Conservation (phyloP, 257 asterid genomes). For the Prunella vulgaris region DNA sequence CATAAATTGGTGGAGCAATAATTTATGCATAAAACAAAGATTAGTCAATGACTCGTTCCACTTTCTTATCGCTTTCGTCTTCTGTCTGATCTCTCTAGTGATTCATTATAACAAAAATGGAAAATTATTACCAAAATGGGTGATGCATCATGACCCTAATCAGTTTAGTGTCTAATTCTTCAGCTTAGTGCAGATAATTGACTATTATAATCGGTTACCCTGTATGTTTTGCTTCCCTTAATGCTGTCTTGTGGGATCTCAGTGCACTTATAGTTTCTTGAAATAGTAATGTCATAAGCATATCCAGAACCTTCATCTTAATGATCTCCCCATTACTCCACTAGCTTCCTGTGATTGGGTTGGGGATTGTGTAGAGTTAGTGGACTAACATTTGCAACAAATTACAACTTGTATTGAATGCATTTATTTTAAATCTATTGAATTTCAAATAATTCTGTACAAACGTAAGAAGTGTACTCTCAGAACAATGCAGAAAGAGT, state of each 20-base stretch:
- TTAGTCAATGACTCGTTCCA: neutral
- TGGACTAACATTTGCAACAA: constrained; percentile 7
- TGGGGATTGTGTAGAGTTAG: neutral
- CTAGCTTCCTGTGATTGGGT: neutral
- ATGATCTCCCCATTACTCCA: constrained; percentile 18
- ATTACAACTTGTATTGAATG: neutral
- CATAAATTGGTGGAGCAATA: neutral
- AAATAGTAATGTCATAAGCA: neutral
- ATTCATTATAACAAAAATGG: constrained; percentile 12
- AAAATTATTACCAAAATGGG: neutral
- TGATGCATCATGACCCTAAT: constrained; percentile 11
- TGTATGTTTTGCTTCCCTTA: constrained; percentile 23
- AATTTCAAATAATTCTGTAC: too few species aligned
- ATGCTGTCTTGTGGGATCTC: constrained; percentile 22
- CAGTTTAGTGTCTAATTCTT: neutral
- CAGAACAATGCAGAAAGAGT: neutral
- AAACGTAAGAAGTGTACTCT: neutral
- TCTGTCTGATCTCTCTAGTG: neutral
- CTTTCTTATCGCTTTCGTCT: neutral
- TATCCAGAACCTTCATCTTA: constrained; percentile 11
- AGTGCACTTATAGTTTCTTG: constrained; percentile 13
- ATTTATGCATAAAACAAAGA: neutral
- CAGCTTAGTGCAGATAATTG: constrained; percentile 19
- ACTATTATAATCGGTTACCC: neutral
- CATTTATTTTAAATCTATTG: too few species aligned